phyloP scores from a whole-genome alignment of 2,329 filamentous ascomycete genomes.

The Aschersonia sp. region DNA sequence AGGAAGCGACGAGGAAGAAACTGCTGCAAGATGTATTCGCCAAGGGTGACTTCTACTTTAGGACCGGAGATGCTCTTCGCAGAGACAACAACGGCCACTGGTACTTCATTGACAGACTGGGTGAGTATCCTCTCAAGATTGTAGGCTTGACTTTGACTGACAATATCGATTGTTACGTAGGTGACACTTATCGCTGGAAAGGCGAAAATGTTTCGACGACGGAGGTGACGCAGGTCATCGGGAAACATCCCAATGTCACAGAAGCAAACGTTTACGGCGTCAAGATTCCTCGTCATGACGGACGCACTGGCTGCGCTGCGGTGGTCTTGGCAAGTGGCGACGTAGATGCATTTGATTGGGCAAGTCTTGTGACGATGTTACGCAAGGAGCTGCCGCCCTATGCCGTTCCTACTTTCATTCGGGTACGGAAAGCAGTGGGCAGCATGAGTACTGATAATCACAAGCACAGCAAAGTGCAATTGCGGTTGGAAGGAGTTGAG shows the following conservation, averaged over 20 bases:
- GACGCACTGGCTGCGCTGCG: conserved; percentile 50
- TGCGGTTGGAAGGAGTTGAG: conserved; percentile 3
- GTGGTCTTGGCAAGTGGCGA: conserved; percentile 38
- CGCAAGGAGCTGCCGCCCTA: conserved; percentile 49
- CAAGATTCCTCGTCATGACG: conserved; percentile 48
- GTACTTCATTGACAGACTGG: conserved; percentile 46
- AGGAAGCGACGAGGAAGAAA: conserved; percentile 3
- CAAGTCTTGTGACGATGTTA: conserved; percentile 33
- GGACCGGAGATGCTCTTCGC: conserved; percentile 52
- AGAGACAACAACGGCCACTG: conserved; percentile 48
- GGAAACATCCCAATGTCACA: conserved; percentile 39
- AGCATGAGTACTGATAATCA: conserved; percentile 4
- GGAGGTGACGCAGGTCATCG: conserved; percentile 51
- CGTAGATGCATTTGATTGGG: conserved; percentile 40
- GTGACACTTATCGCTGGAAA: conserved; percentile 63
- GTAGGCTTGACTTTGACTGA: neutral
- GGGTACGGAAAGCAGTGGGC: conserved; percentile 2
- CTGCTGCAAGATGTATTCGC: conserved; percentile 22
- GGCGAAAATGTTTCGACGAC: conserved; percentile 53
- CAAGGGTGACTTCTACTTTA: conserved; percentile 54
- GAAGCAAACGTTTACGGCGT: conserved; percentile 63
- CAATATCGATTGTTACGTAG: neutral
- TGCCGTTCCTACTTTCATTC: conserved; percentile 50
- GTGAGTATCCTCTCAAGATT: neutral
- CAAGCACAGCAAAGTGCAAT: conserved; percentile 4